Evolutionary conservation across 1,284 basidiomycete species (phyloP), one percentile per base, ranked within the genome.

Genomic region (Puccinia horiana): DNA sequence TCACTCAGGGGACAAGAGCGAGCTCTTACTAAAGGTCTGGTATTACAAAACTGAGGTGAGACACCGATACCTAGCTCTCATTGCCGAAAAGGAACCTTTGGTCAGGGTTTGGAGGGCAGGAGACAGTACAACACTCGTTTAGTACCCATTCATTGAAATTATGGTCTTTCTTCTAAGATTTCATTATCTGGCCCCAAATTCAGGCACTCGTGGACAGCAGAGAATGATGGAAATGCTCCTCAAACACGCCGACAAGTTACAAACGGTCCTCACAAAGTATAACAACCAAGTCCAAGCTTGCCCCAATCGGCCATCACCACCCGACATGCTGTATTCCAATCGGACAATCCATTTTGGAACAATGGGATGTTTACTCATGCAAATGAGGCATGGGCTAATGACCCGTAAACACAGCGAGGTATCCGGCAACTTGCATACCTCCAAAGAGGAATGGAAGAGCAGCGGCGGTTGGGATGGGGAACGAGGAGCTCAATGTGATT

Each of bases 331-430:
- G 16, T 20, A 16, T 5, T 73, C 42, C 4, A 49, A 8, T 35
- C 70, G 5, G 44, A 37, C 29, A 26, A 73, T 26, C 70, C 70
- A 16, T 73, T 49, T 35, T 73, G 70, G 70, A 73, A 52, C 29
- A 26, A 73, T 47, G 52, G 70, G 5, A 8, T 73, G 16, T 73
- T 73, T 49, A 73, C 70, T 29, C 12, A 73, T 12, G 20, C 8
- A 5, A 37, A 35, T 23, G n/a, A 20, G 16, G 5, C 70, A 20
- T 73, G 70, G 70, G 37, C 44, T 16, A 35, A 26, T 73, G 70
- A 73, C 20, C 70, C 32, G 1, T 29, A 8, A 35, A 73, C 70
- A 8, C 70, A 73, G 29, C 20, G 11, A 49, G 70, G 70, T 18
- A 73, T 73, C 4, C 44, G 44, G 16, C 42, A 23, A 11, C 18